These are phyloP conservation scores for Cyberlindnera maritima DNA, from an alignment of 805 yeast species.

Conservation along the genomic window DNA sequence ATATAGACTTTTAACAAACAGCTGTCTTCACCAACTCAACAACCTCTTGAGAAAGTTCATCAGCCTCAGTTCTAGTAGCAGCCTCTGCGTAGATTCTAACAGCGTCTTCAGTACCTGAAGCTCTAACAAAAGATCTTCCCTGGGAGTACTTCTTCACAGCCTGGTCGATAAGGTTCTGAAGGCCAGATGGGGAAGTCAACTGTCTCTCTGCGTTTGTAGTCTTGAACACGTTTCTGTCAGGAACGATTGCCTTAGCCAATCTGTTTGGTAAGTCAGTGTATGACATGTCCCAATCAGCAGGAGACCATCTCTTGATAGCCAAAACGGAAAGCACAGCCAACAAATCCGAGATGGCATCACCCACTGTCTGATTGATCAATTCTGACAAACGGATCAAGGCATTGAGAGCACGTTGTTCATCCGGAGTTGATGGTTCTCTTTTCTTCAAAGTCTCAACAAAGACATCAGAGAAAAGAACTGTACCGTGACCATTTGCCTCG, in stretches of 20 bases:
- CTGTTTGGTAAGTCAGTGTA: constrained; percentile 87
- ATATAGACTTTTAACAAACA: constrained; percentile 6
- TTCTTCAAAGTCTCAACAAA: constrained; percentile 40
- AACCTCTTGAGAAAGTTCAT: constrained; percentile 41
- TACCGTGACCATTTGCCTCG: constrained; percentile 99
- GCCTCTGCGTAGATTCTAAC: constrained; percentile 96
- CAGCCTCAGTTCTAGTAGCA: constrained; percentile 45
- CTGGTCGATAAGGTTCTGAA: constrained; percentile 71
- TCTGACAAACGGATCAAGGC: constrained; percentile 60
- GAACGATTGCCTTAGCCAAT: constrained; percentile 76
- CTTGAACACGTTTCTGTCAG: constrained; percentile 72
- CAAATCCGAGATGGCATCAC: constrained; percentile 95
- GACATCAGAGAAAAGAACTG: constrained; percentile 72
- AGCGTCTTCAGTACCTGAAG: constrained; percentile 97
- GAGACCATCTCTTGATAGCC: constrained; percentile 51
- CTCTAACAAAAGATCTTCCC: constrained; percentile 92
- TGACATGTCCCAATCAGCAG: constrained; percentile 69
- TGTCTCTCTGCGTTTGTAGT: constrained; percentile 91
- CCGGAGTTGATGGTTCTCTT: constrained; percentile 37
- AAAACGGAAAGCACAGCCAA: constrained; percentile 70
- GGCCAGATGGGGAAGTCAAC: constrained; percentile 69
- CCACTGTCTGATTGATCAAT: constrained; percentile 94
- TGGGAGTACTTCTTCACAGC: constrained; percentile 49
- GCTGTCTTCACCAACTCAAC: constrained; percentile 33
- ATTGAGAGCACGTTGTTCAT: constrained; percentile 47